Evolutionary conservation across 441 rosid genomes (phyloP).

Genomic region (Gossypium laxum): DNA sequence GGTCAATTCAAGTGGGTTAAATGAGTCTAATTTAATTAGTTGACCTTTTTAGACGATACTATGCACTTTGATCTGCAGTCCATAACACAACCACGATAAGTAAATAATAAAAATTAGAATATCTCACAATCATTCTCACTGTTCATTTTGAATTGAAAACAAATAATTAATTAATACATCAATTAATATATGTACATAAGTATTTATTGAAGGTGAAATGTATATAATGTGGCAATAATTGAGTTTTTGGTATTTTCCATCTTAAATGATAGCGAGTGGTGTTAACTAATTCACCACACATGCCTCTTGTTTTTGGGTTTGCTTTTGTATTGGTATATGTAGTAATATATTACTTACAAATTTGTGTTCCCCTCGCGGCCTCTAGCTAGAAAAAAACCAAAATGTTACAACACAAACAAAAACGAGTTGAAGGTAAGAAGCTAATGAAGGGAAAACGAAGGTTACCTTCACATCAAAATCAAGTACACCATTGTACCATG

Average conservation of each 20-base stretch:
- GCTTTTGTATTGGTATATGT: neutral
- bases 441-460: neutral
- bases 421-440: neutral
- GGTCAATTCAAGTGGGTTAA: no score
- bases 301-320: neutral
- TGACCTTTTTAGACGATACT: no score
- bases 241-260: neutral
- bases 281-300: neutral
- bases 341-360: neutral
- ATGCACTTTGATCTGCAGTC: no score
- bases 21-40: no score
- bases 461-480: neutral
- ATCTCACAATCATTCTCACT: no score
- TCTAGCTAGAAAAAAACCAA: neutral
- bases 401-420: neutral
- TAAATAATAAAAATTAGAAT: no score
- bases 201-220: neutral
- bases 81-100: no score
- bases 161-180: no score
- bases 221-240: neutral
- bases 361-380: neutral
- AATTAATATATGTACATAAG: no score
- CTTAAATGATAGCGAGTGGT: neutral
- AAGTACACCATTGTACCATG: neutral
- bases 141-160: no score